phyloP scores from a whole-genome alignment of 164 flowering plant species.

The Houttuynia cordata region DNA sequence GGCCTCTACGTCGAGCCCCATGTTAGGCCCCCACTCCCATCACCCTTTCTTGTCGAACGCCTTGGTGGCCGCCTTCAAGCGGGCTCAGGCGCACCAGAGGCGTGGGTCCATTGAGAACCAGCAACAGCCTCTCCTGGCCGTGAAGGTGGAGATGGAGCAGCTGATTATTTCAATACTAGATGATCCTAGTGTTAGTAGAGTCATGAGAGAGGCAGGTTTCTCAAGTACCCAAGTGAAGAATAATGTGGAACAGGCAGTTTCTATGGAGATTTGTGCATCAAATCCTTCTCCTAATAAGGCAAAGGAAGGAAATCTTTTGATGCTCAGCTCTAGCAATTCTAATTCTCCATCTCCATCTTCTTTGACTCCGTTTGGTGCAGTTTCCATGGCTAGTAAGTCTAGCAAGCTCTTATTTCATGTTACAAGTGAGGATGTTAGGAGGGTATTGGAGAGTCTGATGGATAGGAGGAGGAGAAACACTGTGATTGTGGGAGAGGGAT shows the following conservation, averaged over 20 bases:
- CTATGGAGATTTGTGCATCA: conserved; percentile 43
- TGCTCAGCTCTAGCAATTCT: conserved; percentile 8
- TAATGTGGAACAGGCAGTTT: conserved; percentile 72
- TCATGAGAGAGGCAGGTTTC: conserved; percentile 97
- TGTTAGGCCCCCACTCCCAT: conserved; percentile 33
- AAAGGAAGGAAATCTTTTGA: conserved; percentile 29
- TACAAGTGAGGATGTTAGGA: conserved; percentile 37
- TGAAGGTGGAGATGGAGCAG: conserved; percentile 86
- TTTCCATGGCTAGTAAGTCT: conserved; percentile 8
- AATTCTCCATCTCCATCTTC: conserved; percentile 12
- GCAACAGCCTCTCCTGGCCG: conserved; percentile 76
- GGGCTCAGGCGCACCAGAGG: conserved; percentile 95
- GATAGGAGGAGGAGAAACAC: conserved; percentile 35
- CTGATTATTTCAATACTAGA: conserved; percentile 82
- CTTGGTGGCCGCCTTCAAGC: conserved; percentile 87
- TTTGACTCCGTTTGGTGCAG: conserved; percentile 7
- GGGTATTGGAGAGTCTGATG: conserved; percentile 46
- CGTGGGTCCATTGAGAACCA: conserved; percentile 86
- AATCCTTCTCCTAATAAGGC: conserved; percentile 23
- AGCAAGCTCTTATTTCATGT: conserved; percentile 15
- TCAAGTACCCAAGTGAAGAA: conserved; percentile 84
- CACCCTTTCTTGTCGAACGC: conserved; percentile 88
- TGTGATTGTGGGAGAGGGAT: conserved; percentile 63
- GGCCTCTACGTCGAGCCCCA: conserved; percentile 49
- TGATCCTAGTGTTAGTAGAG: conserved; percentile 97